These are phyloP conservation scores for Hypoxylon trugodes DNA, from an alignment of 495 filamentous ascomycete genomes.

Conservation along the genomic window DNA sequence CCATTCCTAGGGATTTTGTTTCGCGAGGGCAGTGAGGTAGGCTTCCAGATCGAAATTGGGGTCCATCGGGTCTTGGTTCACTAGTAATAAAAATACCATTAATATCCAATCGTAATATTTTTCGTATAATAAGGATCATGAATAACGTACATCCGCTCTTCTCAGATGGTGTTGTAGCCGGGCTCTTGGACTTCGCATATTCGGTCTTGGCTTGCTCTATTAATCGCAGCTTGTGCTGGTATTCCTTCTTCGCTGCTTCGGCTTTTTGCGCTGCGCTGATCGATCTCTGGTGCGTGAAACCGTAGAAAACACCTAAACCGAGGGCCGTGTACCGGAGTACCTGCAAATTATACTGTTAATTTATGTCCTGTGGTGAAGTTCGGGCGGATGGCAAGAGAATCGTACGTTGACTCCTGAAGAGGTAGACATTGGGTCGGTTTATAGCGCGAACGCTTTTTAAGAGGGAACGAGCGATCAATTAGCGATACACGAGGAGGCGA, in stretches of 20 bases:
- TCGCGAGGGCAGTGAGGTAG: conserved; percentile 72
- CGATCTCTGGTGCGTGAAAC: conserved; percentile 85
- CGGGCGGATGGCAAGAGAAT: conserved; percentile 31
- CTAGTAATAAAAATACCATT: too few species aligned
- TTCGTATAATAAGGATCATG: too few species aligned
- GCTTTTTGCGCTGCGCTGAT: conserved; percentile 73
- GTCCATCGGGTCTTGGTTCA: conserved; percentile 83
- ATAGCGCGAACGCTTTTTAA: conserved; percentile 28
- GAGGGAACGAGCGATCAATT: conserved; percentile 31
- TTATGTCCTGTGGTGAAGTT: conserved; percentile 14
- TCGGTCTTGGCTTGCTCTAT: conserved; percentile 92
- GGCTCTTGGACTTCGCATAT: conserved; percentile 83
- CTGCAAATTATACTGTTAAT: conserved; percentile 57
- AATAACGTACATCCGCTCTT: conserved; percentile 67
- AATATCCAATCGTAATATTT: too few species aligned
- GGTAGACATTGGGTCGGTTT: conserved; percentile 58
- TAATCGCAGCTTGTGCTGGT: conserved; percentile 83
- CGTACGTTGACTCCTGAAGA: conserved; percentile 71
- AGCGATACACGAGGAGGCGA: conserved; percentile 24
- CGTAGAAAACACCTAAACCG: conserved; percentile 87
- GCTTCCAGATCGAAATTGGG: conserved; percentile 91
- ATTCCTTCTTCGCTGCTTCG: conserved; percentile 75
- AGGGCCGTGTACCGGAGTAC: conserved; percentile 95
- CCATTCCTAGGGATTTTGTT: conserved; percentile 52
- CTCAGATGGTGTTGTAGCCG: conserved; percentile 58